Conservation (phyloP, 2,329 filamentous ascomycete species). For the Fusarium citri region DNA sequence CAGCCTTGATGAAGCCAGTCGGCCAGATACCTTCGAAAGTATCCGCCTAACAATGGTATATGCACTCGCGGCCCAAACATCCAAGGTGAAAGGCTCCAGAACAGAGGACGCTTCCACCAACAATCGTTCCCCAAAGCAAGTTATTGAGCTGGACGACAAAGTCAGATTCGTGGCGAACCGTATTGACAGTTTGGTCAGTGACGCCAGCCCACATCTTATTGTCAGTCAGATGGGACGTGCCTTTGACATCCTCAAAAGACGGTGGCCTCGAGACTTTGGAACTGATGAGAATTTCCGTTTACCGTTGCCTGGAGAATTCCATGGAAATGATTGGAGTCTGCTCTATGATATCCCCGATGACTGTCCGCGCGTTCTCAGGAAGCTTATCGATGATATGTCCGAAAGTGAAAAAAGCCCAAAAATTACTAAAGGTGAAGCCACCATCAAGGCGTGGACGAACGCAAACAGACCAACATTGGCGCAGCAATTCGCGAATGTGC, state of each 20-base stretch:
- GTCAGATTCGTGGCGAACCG: not conserved
- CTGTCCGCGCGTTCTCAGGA: not conserved
- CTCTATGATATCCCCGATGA: not conserved
- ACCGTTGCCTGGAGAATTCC: not conserved
- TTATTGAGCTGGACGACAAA: not conserved
- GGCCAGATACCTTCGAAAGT: not conserved
- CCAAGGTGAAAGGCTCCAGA: not conserved
- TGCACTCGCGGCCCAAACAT: not conserved
- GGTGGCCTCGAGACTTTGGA: slow-evolving; percentile 6
- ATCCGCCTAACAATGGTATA: not conserved
- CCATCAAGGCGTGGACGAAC: not conserved
- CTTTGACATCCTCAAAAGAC: not conserved
- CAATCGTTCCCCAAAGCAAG: not conserved
- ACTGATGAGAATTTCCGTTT: not conserved
- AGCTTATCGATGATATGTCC: not conserved
- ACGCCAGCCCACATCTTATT: slow-evolving; percentile 1
- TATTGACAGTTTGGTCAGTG: not conserved
- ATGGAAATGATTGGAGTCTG: too few species aligned
- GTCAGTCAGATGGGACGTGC: not conserved
- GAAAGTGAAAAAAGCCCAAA: rapidly evolving
- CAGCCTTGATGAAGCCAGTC: not conserved
- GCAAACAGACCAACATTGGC: not conserved
- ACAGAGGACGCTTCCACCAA: not conserved
- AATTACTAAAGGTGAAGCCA: not conserved
- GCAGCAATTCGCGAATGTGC: not conserved